Evolutionary conservation across 768 basidiomycete genomes (phyloP).

Genomic region (Clathrus columnatus): DNA sequence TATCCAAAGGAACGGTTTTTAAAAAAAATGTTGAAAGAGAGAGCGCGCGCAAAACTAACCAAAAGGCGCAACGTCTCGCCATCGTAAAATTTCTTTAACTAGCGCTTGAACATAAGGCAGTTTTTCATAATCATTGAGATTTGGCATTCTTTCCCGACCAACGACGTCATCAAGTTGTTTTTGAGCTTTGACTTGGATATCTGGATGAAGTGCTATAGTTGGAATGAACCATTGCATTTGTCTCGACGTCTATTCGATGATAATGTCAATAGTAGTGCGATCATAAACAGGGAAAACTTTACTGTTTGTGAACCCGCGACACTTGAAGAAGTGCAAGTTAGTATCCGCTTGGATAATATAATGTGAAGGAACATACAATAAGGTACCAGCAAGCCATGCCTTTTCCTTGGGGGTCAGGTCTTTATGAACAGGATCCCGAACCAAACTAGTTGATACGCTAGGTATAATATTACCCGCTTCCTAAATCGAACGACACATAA

Average conservation of each 20-base stretch:
- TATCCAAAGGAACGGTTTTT: neutral
- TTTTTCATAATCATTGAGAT: neutral
- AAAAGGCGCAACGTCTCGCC: constrained; percentile 8
- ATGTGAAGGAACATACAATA: neutral
- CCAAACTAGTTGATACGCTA: neutral
- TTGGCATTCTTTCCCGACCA: constrained; percentile 11
- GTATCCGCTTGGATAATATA: too few species aligned
- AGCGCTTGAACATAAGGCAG: constrained; percentile 14
- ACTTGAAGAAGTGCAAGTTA: neutral
- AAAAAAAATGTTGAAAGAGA: too few species aligned
- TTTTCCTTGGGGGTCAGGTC: neutral
- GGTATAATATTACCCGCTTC: neutral
- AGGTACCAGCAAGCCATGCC: neutral
- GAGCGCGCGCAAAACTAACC: constrained; percentile 2
- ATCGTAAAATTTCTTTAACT: constrained; percentile 12
- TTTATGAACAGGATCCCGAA: neutral
- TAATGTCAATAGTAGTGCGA: too few species aligned
- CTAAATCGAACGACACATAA: too few species aligned
- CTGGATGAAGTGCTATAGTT: constrained; percentile 48
- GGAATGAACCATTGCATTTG: constrained; percentile 39
- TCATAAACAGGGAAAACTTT: too few species aligned
- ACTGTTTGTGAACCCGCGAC: neutral
- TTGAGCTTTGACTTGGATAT: constrained; percentile 11
- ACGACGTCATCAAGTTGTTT: constrained; percentile 13
- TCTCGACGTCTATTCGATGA: neutral